Evolutionary conservation across 2,329 filamentous ascomycete genomes (phyloP).

Genomic region (Endoconidiophora polonica): DNA sequence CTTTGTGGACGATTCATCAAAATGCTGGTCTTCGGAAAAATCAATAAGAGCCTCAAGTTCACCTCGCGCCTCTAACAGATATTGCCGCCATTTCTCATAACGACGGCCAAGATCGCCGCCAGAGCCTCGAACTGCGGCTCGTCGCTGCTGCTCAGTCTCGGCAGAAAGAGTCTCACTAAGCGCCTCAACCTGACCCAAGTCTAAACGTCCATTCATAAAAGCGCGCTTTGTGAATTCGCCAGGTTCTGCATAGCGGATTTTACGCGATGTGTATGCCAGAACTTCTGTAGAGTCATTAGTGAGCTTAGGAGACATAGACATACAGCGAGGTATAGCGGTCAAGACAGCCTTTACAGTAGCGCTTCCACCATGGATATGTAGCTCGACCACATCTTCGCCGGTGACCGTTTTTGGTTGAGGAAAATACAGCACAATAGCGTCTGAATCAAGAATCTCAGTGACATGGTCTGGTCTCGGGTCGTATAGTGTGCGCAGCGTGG

Average conservation of each 20-base stretch:
- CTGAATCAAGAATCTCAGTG: constrained; percentile 52
- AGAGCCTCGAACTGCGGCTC: constrained; percentile 64
- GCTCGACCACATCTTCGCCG: constrained; percentile 78
- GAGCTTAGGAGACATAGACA: constrained; percentile 9
- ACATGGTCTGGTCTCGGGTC: constrained; percentile 24
- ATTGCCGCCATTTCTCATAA: constrained; percentile 70
- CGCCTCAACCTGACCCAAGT: constrained; percentile 67
- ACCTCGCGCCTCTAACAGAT: constrained; percentile 64
- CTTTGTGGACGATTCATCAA: constrained; percentile 67
- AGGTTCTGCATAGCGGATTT: constrained; percentile 75
- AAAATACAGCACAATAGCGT: constrained; percentile 70
- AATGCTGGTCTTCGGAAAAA: constrained; percentile 93
- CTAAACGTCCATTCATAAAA: constrained; percentile 71
- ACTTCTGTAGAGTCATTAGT: neutral
- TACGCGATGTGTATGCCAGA: constrained; percentile 6
- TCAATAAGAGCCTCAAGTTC: constrained; percentile 94
- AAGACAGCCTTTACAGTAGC: constrained; percentile 82
- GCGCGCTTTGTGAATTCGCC: constrained; percentile 91
- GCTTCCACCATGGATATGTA: constrained; percentile 85
- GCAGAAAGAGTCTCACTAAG: constrained; percentile 46
- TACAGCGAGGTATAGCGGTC: constrained; percentile 49
- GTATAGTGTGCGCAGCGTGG: constrained; percentile 58
- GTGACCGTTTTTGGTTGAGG: constrained; percentile 69
- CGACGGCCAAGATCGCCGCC: constrained; percentile 51
- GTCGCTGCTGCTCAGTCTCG: constrained; percentile 84